Base-by-base conservation (phyloP, 1,284 basidiomycete species). In the Pascua guehoae region DNA sequence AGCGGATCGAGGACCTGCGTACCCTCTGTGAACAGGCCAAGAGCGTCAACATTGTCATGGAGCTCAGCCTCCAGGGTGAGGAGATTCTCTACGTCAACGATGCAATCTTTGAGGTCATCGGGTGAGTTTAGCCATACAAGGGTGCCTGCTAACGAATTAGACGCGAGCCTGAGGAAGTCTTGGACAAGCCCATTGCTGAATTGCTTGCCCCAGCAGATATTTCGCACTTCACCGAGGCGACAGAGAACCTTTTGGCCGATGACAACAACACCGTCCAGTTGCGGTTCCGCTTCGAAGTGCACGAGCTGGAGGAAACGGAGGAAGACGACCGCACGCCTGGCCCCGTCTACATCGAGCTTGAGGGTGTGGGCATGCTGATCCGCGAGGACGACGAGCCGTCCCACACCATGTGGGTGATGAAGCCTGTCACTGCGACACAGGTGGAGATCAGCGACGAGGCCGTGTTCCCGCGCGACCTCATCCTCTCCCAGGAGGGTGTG, bases 341-440 rank as follows among this genome's bases (percentile, higher is more conserved):
- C 76, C 82, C 63, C 78, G 87, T 66, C 45, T 93, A 87, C 74
- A 88, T 91, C 73, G 85, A 86, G 68, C 94, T 98, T 86, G 93
- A 97, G 68, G 96, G 91, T 42, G 96, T 96, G 72, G 96, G 96
- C 18, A 98, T 99, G 95, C 85, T 98, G 65, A 95, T 98, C 87
- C 85, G 91, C 63, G 92, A 96, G 76, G 86, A 91, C 40, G 85
- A 91, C 70, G 83, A 84, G 59, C 86, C 91, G 3, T 91, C 93
- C 18, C 96, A 98, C 75, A 96, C 95, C 5, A 98, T 98, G 94
- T 99, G 96, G 96, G 94, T 98, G 44, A 86, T 97, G 73, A 93
- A 90, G 69, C 91, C 95, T 17, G 85, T 91, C 47, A 82, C 85
- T 0, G 73, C 74, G 0, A 72, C 72, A 8, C 68, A 73, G 42